Evolutionary conservation across 2,329 filamentous ascomycete genomes (phyloP).

Genomic region (Hyphodiscus sp.): DNA sequence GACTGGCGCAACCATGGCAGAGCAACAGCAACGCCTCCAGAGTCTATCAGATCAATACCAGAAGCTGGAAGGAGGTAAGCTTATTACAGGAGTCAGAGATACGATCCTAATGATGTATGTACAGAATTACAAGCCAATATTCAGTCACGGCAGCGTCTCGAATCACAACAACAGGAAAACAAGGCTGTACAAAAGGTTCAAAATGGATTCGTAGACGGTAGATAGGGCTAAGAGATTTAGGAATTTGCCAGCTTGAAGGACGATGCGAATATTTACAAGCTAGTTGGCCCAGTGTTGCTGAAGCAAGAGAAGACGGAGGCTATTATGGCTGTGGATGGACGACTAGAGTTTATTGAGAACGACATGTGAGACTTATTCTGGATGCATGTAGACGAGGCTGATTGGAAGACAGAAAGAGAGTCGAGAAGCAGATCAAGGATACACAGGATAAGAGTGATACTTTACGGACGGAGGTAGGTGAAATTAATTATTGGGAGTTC

Average conservation of each 20-base stretch:
- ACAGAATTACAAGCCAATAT: constrained; percentile 74
- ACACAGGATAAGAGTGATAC: constrained; percentile 59
- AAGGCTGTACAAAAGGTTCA: constrained; percentile 72
- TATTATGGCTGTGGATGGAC: constrained; percentile 80
- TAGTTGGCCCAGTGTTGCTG: constrained; percentile 83
- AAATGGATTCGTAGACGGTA: background rate
- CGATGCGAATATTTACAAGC: constrained; percentile 89
- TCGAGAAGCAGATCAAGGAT: constrained; percentile 59
- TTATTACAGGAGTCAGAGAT: background rate
- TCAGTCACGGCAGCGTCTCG: constrained; percentile 79
- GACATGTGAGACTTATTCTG: constrained; percentile 64
- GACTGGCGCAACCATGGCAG: constrained; percentile 48
- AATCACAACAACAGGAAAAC: constrained; percentile 93
- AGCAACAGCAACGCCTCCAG: constrained; percentile 72
- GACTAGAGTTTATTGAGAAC: constrained; percentile 85
- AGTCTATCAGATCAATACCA: constrained; percentile 81
- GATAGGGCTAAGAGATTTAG: constrained; percentile 36
- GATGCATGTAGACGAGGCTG: constrained; percentile 1
- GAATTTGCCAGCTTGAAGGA: constrained; percentile 77
- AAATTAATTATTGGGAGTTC: background rate
- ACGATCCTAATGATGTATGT: background rate
- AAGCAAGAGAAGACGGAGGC: constrained; percentile 94
- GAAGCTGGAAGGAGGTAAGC: constrained; percentile 70
- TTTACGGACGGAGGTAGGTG: constrained; percentile 55
- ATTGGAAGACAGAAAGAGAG: constrained; percentile 45